Percentiles rank a stretch among this genome's conserved stretches.
phyloP scores from a whole-genome alignment of 129 eudicot species.

The Arctium lappa region DNA sequence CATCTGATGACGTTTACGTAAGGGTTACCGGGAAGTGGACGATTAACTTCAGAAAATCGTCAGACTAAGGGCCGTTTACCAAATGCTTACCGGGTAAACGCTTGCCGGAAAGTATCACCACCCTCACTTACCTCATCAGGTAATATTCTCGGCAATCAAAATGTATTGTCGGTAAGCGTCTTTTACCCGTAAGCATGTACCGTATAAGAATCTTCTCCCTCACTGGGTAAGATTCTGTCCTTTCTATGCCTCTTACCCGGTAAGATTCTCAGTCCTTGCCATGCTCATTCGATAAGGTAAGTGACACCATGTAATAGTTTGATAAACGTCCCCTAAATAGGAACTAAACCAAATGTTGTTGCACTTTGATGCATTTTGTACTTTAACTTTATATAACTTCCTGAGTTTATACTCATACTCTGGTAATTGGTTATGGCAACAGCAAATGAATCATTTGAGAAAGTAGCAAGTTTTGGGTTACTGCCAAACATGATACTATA shows the following conservation, averaged over 20 bases:
- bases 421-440: background rate
- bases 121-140: too few relatives aligned
- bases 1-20: background rate
- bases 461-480: slow-evolving; percentile 83
- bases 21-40: background rate
- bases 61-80: background rate
- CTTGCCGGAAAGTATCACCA: too few relatives aligned
- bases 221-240: too few relatives aligned
- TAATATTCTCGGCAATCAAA: too few relatives aligned
- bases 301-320: too few relatives aligned
- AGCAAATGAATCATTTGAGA: slow-evolving; percentile 89
- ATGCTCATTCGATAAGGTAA: too few relatives aligned
- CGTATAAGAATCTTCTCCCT: too few relatives aligned
- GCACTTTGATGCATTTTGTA: background rate
- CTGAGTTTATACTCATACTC: background rate
- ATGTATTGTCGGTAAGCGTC: too few relatives aligned
- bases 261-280: too few relatives aligned
- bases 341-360: background rate
- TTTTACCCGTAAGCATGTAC: too few relatives aligned
- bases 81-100: too few relatives aligned
- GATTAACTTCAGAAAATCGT: background rate
- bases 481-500: slow-evolving; percentile 80
- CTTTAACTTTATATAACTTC: background rate
- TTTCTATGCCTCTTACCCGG: too few relatives aligned
- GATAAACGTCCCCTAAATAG: background rate